phyloP scores from a whole-genome alignment of 176 grass and related monocot species.

The Phragmites australis region DNA sequence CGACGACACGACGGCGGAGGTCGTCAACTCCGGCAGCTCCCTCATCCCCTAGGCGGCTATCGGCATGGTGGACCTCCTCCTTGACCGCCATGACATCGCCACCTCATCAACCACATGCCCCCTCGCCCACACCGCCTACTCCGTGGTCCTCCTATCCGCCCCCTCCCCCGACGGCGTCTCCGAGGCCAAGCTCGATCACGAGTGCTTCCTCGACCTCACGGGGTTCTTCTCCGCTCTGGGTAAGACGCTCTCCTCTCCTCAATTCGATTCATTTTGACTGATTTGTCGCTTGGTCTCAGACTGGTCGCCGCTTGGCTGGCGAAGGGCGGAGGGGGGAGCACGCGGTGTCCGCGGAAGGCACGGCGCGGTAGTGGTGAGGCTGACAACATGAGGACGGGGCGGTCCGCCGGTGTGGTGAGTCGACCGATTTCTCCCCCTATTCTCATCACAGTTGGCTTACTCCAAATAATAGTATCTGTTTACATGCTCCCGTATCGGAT shows the following conservation, averaged over 20 bases:
- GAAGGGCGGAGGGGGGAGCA: not conserved
- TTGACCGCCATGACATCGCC: constrained; percentile 94
- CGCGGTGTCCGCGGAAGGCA: not conserved
- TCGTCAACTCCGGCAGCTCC: constrained; percentile 67
- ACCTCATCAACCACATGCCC: constrained; percentile 92
- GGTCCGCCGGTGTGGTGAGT: not conserved
- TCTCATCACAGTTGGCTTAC: not conserved
- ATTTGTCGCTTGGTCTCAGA: too few relatives aligned
- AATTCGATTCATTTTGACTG: too few relatives aligned
- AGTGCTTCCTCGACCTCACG: constrained; percentile 82
- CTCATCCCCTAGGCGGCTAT: constrained; percentile 75
- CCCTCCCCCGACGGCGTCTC: constrained; percentile 45
- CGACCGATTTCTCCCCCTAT: not conserved
- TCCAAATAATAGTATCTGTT: not conserved
- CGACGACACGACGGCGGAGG: constrained; percentile 74
- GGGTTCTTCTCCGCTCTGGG: too few relatives aligned
- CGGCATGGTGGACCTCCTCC: constrained; percentile 61
- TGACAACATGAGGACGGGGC: not conserved
- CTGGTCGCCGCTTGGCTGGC: not conserved
- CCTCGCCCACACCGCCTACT: constrained; percentile 50
- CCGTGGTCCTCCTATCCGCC: constrained; percentile 23
- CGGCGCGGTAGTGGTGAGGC: not conserved
- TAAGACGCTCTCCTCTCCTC: too few relatives aligned
- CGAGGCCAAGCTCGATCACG: constrained; percentile 55
- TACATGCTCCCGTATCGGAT: not conserved